Evolutionary conservation across 345 rosid genomes (phyloP), one percentile per base, ranked within the genome.

Genomic region (Mallotus nudiflorus): DNA sequence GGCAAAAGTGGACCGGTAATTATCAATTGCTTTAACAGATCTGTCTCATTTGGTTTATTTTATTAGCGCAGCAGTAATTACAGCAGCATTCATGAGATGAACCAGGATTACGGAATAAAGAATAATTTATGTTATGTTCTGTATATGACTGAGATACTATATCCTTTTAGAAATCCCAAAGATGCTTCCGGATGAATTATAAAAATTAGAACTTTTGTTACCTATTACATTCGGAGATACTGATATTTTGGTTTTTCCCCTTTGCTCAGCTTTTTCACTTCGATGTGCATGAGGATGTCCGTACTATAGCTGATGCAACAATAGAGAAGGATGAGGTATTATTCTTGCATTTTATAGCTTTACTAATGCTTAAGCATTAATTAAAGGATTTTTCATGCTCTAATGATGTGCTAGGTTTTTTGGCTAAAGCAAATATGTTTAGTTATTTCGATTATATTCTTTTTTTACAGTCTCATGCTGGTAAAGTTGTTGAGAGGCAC

Each of bases 1-100:
- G 99, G 99, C 59, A 96, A 96, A 88, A 96, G 98, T 88, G 99
- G 99, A 50, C 98, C 99, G 91, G 99, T 91, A 89, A 85, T 9
- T 51, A 53, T 59, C 76, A 55, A 33, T 52, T 50, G 37, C 48
- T 61, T 33, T 29, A 39, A 15, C 18, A 16, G 59, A 22, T 70
- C 42, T 39, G 27, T 50, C 18, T 61, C 18, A 19, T 22, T 37
- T 37, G 3, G 42, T 25, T 27, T 33, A 19, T 56, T 13, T 10
- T 13, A 57, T 22, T 54, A 9, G 35, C 20, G 3, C 39, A 46
- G 28, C 20, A 60, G 16, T 16, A 20, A 48, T 45, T 39, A 51
- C 2, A 6, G 25, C 42, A 8, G 6, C 18, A 22, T 54, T 49
- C 20, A 44, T 19, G 22, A 28, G 16, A 50, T 28, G 1, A 42